Percentiles rank a stretch among this genome's conserved stretches.
Evolutionary conservation across 345 rosid species (phyloP).

Genomic region (Lumnitzera racemosa): DNA sequence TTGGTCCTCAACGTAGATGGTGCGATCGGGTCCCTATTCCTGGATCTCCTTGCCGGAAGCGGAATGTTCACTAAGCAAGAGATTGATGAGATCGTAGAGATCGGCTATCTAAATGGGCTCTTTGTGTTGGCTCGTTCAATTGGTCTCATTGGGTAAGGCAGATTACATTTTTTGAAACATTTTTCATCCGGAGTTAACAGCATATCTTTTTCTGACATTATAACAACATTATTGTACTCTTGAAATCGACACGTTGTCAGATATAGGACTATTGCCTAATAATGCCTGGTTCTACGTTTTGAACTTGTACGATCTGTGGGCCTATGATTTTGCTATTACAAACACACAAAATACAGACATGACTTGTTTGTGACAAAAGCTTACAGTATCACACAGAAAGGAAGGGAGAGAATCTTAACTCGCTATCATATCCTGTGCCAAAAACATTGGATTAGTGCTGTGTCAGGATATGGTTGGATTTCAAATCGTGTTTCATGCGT

Average conservation of each 20-base stretch:
- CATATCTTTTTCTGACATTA: neutral
- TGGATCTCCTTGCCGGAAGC: constrained; percentile 90
- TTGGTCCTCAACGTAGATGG: constrained; percentile 84
- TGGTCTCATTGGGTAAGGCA: constrained; percentile 73
- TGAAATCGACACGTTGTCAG: neutral
- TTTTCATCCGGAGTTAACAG: constrained; percentile 4
- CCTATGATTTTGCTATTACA: neutral
- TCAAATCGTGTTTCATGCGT: too few species aligned
- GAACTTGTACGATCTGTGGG: neutral
- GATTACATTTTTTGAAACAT: neutral
- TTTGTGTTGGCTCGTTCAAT: constrained; percentile 90
- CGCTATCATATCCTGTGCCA: too few species aligned
- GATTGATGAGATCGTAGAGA: constrained; percentile 82
- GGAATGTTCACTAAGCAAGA: constrained; percentile 93
- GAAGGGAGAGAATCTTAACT: too few species aligned
- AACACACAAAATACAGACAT: neutral
- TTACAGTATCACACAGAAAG: neutral
- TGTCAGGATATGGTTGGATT: too few species aligned
- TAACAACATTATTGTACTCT: neutral
- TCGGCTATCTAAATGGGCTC: constrained; percentile 88
- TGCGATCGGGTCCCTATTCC: constrained; percentile 89
- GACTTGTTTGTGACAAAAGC: neutral
- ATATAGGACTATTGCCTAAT: too few species aligned
- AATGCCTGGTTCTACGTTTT: neutral
- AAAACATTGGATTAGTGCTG: too few species aligned